Evolutionary conservation across 78 protist species (phyloP).

Genomic region (Emiliania huxleyi): DNA sequence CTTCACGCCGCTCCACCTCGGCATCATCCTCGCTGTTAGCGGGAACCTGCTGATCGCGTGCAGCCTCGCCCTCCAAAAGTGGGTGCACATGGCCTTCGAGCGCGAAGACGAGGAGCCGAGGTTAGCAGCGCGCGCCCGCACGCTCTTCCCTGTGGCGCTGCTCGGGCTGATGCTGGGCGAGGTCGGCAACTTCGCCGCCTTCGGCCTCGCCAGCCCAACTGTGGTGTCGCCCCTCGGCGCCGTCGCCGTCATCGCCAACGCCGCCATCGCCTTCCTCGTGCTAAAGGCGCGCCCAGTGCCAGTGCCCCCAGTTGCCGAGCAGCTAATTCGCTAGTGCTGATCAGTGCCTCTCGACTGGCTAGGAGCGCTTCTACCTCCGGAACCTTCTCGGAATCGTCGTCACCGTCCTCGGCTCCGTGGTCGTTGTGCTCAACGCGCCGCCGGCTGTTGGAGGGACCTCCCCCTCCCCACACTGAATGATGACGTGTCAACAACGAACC

Average conservation of each 20-base stretch:
- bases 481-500: no score
- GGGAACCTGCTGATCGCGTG: neutral
- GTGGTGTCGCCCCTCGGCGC: slow-evolving; percentile 39
- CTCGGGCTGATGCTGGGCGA: neutral
- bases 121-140: neutral
- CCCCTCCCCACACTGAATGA: no score
- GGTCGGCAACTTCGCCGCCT: slow-evolving; percentile 38
- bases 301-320: no score
- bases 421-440: neutral
- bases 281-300: no score
- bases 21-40: neutral
- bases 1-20: neutral
- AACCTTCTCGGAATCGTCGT: neutral
- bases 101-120: neutral
- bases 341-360: no score
- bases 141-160: neutral
- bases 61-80: neutral
- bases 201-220: slow-evolving; percentile 14
- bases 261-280: neutral
- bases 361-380: neutral
- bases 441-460: neutral
- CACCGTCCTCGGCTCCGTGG: neutral
- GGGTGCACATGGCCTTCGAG: neutral
- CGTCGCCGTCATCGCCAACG: slow-evolving; percentile 6
- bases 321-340: no score